Evolutionary conservation across 2,329 filamentous ascomycete genomes (phyloP).

Genomic region (Exophiala phaeomuriformis): DNA sequence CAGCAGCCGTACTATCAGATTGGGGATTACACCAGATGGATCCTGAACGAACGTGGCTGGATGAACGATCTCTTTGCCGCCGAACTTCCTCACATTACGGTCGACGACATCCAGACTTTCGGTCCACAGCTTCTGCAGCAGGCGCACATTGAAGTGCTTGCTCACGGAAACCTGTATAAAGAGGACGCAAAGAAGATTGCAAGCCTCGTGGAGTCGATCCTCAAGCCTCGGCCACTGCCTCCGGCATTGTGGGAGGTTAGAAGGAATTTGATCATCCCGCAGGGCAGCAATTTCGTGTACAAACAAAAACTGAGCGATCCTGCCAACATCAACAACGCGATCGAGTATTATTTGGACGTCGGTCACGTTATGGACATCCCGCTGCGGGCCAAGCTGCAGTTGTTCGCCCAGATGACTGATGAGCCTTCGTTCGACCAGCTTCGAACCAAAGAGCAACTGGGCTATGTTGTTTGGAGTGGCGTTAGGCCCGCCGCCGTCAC

Average conservation of each 20-base stretch:
- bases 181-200: conserved; percentile 84
- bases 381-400: conserved; percentile 66
- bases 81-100: conserved; percentile 67
- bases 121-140: conserved; percentile 74
- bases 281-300: conserved; percentile 77
- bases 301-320: conserved; percentile 73
- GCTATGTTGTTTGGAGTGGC: conserved; percentile 90
- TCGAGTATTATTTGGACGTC: conserved; percentile 68
- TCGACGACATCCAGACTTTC: conserved; percentile 67
- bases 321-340: conserved; percentile 80
- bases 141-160: conserved; percentile 78
- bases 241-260: conserved; percentile 71
- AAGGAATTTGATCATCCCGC: conserved; percentile 68
- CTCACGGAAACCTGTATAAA: conserved; percentile 89
- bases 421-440: conserved; percentile 93
- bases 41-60: conserved; percentile 69
- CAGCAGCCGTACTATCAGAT: conserved; percentile 86
- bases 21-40: conserved; percentile 70
- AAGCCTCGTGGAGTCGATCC: conserved; percentile 67
- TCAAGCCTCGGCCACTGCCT: conserved; percentile 68
- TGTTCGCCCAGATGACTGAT: conserved; percentile 83
- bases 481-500: conserved; percentile 65
- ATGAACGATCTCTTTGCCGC: conserved; percentile 71
- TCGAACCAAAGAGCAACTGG: conserved; percentile 88
- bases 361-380: conserved; percentile 62